These are phyloP conservation scores for Chalaropsis thielavioides DNA, from an alignment of 2,329 filamentous ascomycete species.

Conservation along the genomic window DNA sequence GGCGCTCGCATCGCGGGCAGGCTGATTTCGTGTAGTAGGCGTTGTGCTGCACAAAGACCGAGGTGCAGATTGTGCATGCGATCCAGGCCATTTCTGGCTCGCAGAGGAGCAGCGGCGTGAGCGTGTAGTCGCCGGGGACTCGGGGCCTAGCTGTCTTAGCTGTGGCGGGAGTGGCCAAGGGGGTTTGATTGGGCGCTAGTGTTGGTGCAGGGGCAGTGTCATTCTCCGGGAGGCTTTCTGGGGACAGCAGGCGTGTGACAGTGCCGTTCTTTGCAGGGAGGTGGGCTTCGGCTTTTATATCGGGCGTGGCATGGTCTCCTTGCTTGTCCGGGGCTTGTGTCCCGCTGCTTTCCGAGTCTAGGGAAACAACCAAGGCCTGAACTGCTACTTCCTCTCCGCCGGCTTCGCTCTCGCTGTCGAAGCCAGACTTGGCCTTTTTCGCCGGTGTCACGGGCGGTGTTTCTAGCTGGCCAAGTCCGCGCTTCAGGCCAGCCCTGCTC, in stretches of 20 bases:
- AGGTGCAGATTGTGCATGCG: conserved; percentile 69
- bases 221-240: background rate
- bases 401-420: conserved; percentile 8
- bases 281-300: background rate
- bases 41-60: conserved; percentile 74
- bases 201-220: background rate
- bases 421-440: conserved; percentile 12
- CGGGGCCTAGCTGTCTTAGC: conserved; percentile 29
- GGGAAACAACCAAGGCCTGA: background rate
- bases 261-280: background rate
- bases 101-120: conserved; percentile 60
- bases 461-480: conserved; percentile 5
- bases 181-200: background rate
- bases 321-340: background rate
- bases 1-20: conserved; percentile 85
- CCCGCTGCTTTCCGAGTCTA: background rate
- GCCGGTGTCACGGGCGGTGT: conserved; percentile 11
- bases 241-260: background rate
- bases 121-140: conserved; percentile 64
- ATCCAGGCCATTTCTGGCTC: conserved; percentile 72
- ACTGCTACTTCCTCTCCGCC: background rate
- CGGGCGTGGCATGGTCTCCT: background rate
- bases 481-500: conserved; percentile 13
- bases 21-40: conserved; percentile 74
- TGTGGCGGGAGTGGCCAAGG: background rate